Evolutionary conservation across 2,329 filamentous ascomycete genomes (phyloP).

Genomic region (Colletotrichum cuscutae): DNA sequence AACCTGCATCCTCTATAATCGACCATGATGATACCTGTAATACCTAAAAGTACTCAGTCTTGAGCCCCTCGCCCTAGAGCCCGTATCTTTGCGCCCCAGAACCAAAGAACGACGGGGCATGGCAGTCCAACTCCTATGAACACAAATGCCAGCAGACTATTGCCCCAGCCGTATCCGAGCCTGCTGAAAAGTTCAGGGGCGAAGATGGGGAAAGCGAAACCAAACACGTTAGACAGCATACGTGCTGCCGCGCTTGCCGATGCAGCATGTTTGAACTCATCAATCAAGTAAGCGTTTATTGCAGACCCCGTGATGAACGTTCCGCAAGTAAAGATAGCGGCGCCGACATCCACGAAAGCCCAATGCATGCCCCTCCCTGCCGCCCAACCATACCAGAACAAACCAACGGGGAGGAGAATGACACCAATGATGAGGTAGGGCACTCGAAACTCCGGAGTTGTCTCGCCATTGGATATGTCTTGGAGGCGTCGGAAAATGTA

Average conservation of each 20-base stretch:
- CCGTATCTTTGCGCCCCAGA: neutral
- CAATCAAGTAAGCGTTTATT: constrained; percentile 65
- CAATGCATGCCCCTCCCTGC: constrained; percentile 62
- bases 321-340: constrained; percentile 62
- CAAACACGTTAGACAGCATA: constrained; percentile 61
- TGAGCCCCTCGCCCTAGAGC: neutral
- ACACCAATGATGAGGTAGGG: constrained; percentile 65
- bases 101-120: neutral
- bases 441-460: constrained; percentile 57
- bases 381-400: constrained; percentile 70
- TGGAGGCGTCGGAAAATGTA: constrained; percentile 43
- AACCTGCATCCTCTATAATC: too few relatives aligned
- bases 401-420: constrained; percentile 60
- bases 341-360: constrained; percentile 67
- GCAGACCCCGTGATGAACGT: constrained; percentile 64
- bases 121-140: constrained; percentile 11
- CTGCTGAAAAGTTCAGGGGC: constrained; percentile 50
- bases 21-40: neutral
- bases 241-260: constrained; percentile 61
- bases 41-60: neutral
- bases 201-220: constrained; percentile 67
- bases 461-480: constrained; percentile 6
- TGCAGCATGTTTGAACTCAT: constrained; percentile 53
- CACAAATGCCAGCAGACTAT: constrained; percentile 53
- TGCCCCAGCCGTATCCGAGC: constrained; percentile 57